Evolutionary conservation across 2,329 filamentous ascomycete species (phyloP).

Genomic region (Monosporascus sp.): DNA sequence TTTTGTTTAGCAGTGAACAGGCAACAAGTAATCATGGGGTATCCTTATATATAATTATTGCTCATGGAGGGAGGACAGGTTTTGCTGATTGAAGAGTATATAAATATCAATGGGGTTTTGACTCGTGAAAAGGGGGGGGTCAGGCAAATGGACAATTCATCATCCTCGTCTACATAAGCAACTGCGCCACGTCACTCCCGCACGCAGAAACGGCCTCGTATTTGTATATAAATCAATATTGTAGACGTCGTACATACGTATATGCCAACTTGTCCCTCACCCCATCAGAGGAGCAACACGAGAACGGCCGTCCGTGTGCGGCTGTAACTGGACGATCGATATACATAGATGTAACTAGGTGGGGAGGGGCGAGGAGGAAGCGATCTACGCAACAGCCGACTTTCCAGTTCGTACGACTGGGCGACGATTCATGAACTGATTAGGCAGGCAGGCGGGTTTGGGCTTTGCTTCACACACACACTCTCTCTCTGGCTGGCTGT

Average conservation of each 20-base stretch:
- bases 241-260: background rate
- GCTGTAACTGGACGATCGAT: too few relatives aligned
- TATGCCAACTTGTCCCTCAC: background rate
- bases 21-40: background rate
- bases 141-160: background rate
- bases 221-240: background rate
- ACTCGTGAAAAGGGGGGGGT: background rate
- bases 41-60: too few relatives aligned
- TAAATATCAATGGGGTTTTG: background rate
- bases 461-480: background rate
- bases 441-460: background rate
- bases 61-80: too few relatives aligned
- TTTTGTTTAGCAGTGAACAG: background rate
- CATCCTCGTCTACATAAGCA: background rate
- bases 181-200: background rate
- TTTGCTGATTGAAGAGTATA: background rate
- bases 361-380: background rate
- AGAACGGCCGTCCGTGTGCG: too few relatives aligned
- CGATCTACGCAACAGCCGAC: background rate
- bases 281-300: too few relatives aligned
- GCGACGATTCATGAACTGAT: background rate
- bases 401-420: background rate
- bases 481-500: background rate
- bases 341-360: too few relatives aligned
- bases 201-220: background rate